phyloP scores from a whole-genome alignment of 2,329 filamentous ascomycete genomes.

The Incumbomyces lentus region DNA sequence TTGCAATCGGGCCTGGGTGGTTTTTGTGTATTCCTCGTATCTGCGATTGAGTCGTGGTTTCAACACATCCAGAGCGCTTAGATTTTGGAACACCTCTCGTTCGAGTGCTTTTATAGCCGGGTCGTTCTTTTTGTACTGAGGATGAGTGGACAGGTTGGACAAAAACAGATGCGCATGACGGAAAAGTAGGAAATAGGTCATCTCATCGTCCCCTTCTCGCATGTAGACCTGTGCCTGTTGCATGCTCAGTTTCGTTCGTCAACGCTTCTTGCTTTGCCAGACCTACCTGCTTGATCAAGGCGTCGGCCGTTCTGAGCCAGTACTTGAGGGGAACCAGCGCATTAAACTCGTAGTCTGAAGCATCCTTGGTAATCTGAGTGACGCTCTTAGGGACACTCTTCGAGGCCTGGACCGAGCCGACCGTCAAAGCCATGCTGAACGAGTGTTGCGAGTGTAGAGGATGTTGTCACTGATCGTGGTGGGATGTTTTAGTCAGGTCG shows the following conservation, averaged over 20 bases:
- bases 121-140: constrained; percentile 51
- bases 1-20: constrained; percentile 36
- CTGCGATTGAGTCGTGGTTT: constrained; percentile 67
- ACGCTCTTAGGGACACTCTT: constrained; percentile 51
- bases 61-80: constrained; percentile 63
- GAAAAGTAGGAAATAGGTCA: constrained; percentile 85
- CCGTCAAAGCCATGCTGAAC: constrained; percentile 4
- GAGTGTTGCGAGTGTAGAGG: neutral
- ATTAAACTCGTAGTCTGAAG: constrained; percentile 73
- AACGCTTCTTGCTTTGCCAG: neutral
- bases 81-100: constrained; percentile 51
- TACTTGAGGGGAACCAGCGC: constrained; percentile 63
- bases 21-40: constrained; percentile 56
- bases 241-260: neutral
- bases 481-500: too few species aligned
- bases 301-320: constrained; percentile 73
- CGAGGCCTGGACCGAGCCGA: neutral
- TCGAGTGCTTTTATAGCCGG: constrained; percentile 51
- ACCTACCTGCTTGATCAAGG: constrained; percentile 67
- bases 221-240: constrained; percentile 71
- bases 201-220: constrained; percentile 72
- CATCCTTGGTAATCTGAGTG: constrained; percentile 65
- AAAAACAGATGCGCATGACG: constrained; percentile 79
- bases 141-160: constrained; percentile 63
- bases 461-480: too few species aligned